Evolutionary conservation across 2,329 filamentous ascomycete genomes (phyloP), one percentile per base, ranked within the genome.

Genomic region (Arthrobotrys entomopaga): DNA sequence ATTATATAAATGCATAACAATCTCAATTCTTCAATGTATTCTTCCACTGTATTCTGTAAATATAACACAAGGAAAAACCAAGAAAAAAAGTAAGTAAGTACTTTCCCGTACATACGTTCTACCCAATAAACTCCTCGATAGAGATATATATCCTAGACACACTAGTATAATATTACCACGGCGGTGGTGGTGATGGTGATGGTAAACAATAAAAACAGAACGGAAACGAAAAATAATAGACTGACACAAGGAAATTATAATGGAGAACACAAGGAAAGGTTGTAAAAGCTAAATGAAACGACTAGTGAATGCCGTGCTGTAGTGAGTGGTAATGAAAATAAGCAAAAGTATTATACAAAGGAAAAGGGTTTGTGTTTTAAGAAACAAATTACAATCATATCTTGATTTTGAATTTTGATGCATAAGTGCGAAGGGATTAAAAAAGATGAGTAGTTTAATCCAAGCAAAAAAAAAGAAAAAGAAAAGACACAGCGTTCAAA

Each of bases 101-200:
- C n/a, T n/a, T n/a, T n/a, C n/a, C n/a, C n/a, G n/a, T n/a, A n/a
- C n/a, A n/a, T n/a, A 43, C 59, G 56, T 64, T 71, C 66, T 71
- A 71, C 66, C 66, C 59, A 57, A 71, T 59, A 53, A 71, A 71
- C 66, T 71, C 66, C 66, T 54, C 49, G 65, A 70, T 70, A 70
- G 58, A 70, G 34, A 40, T 13, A n/a, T n/a, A n/a, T n/a, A n/a
- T n/a, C n/a, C n/a, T n/a, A n/a, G n/a, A n/a, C n/a, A n/a, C n/a
- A n/a, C n/a, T n/a, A n/a, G n/a, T n/a, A n/a, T n/a, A n/a, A n/a
- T 54, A 61, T 40, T 19, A 46, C 20, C 48, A 65, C 19, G 40
- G 19, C 60, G 40, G 48, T 19, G 49, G 15, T 15, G 20, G n/a
- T n/a, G n/a, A n/a, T n/a, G n/a, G n/a, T n/a, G n/a, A n/a, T n/a